These are phyloP conservation scores for Sporopachydermia cereana DNA, from an alignment of 1,139 yeast species.

Conservation along the genomic window DNA sequence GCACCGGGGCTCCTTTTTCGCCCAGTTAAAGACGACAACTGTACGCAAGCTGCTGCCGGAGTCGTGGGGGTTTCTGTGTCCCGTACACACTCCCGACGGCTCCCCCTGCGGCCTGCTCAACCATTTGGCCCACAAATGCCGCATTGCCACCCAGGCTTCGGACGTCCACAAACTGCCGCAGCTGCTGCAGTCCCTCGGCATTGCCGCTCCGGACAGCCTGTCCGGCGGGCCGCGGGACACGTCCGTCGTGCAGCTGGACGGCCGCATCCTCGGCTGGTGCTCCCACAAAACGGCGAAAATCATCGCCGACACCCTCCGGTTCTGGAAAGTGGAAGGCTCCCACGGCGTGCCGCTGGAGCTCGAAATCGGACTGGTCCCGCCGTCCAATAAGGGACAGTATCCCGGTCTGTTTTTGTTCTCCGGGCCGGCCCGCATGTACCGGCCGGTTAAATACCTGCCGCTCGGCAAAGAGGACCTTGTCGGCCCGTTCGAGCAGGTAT, in stretches of 20 bases:
- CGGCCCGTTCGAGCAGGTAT: constrained; percentile 97
- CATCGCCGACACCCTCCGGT: constrained; percentile 83
- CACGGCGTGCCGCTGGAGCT: constrained; percentile 72
- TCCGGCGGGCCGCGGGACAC: constrained; percentile 74
- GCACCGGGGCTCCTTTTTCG: constrained; percentile 98
- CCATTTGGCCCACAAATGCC: constrained; percentile 93
- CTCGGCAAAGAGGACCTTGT: constrained; percentile 71
- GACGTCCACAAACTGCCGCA: constrained; percentile 67
- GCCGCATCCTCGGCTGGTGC: constrained; percentile 89
- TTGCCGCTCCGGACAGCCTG: constrained; percentile 55
- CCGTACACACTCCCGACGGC: constrained; percentile 99
- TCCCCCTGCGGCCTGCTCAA: constrained; percentile 97
- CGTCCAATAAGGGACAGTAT: constrained; percentile 89
- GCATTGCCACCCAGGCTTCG: constrained; percentile 62
- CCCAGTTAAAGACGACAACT: constrained; percentile 93
- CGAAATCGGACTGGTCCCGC: constrained; percentile 94
- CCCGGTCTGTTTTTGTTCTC: constrained; percentile 91
- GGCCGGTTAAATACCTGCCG: constrained; percentile 90
- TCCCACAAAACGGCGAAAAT: constrained; percentile 79
- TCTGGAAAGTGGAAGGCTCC: constrained; percentile 80
- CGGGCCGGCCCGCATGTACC: constrained; percentile 88
- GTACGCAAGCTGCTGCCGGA: constrained; percentile 95
- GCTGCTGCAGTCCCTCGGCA: constrained; percentile 66
- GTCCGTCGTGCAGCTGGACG: constrained; percentile 89
- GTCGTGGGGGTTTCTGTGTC: constrained; percentile 98